Conservation (phyloP, 2,329 filamentous ascomycete genomes). For the Cladosporium sp. region DNA sequence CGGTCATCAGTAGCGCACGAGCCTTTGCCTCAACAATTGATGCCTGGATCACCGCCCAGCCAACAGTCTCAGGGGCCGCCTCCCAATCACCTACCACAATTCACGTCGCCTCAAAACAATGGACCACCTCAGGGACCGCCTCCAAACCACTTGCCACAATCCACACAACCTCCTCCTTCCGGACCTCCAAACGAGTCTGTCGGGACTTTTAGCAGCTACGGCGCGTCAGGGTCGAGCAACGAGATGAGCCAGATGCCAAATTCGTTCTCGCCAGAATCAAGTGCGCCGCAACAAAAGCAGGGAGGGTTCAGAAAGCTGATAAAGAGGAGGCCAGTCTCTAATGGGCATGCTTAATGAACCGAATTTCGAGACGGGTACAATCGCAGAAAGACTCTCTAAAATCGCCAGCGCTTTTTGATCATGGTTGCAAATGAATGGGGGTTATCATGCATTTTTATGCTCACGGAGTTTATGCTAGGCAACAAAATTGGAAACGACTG, state of each 20-base stretch:
- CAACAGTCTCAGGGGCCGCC: neutral
- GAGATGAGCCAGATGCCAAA: constrained; percentile 16
- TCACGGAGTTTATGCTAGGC: neutral
- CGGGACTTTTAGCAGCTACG: neutral
- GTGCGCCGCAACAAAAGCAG: constrained; percentile 16
- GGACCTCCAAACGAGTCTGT: neutral
- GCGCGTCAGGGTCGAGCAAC: neutral
- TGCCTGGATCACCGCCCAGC: neutral
- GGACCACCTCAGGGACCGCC: neutral
- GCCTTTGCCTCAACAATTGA: constrained; percentile 4
- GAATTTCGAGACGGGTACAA: neutral
- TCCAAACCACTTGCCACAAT: neutral
- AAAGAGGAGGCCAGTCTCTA: constrained; percentile 17
- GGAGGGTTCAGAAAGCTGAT: constrained; percentile 22
- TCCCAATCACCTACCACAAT: neutral
- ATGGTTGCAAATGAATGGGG: neutral
- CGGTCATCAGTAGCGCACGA: neutral
- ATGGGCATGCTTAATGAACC: neutral
- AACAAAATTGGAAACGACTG: neutral
- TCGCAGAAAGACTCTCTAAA: neutral
- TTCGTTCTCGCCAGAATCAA: constrained; percentile 17
- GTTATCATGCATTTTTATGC: neutral
- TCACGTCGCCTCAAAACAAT: neutral
- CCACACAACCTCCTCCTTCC: neutral
- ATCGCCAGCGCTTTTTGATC: neutral